Evolutionary conservation across 1,284 basidiomycete species (phyloP), one percentile per base, ranked within the genome.

Genomic region (Puccinia triticina): DNA sequence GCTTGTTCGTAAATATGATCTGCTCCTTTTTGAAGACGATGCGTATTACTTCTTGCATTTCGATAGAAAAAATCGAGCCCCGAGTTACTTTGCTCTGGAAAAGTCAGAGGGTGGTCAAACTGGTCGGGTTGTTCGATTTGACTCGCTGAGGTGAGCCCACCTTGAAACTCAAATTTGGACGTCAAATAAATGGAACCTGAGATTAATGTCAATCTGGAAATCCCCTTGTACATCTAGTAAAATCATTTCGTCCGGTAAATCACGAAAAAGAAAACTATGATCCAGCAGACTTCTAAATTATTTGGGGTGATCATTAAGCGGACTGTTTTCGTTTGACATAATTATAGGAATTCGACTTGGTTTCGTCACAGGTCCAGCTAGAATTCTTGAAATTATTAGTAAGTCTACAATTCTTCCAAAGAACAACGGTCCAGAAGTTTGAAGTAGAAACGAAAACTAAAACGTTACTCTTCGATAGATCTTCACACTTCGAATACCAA

Each of bases 351-450:
- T 89, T 83, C 86, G 88, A 12, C 75, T 95, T 84, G 95, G 95
- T 16, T 96, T 93, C 86, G 91, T 91, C 0, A 92, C 93, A 4
- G 96, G 94, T 0, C 95, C 96, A 14, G 90, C 89, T 78, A 88
- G 89, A 18, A 88, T 98, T 66, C 85, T 96, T 23, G 89, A 91
- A 77, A 91, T 91, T 0, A 93, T 98, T 40, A 71, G 79, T 82
- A 53, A 34, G 78, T 73, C 34, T 12, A 57, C 7, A 61, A 48
- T 32, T 29, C 7, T n/a, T 29, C 34, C 50, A 37, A 64, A 7
- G 23, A 59, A 32, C 11, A 29, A 43, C n/a, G 23, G n/a, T 16
- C 26, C 26, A 21, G 12, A n/a, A 29, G n/a, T 7, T 57, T 57
- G 55, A 57, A 57, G 48, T 50, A 61, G 29, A 61, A 61, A 34